Base-by-base conservation (phyloP, 352 stramenopile genomes). In the Globisporangium recalcitrans region DNA sequence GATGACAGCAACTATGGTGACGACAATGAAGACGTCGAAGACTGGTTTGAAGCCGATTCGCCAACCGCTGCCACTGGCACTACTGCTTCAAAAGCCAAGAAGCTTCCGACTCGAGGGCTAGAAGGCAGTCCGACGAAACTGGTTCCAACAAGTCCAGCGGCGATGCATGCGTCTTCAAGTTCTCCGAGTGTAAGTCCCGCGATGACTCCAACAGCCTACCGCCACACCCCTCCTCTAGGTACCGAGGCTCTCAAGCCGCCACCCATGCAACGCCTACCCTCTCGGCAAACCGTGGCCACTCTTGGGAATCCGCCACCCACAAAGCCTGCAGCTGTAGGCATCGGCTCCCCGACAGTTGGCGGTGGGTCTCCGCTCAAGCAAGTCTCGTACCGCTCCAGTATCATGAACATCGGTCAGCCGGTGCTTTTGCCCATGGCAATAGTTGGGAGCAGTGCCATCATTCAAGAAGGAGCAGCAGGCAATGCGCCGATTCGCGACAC, bases 401-500 rank as follows among this genome's bases (percentile, higher is more conserved):
- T 90, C 31, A 58, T 87, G 38, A 77, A 60, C 10, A 76, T 71
- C 42, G 61, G 63, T 1, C 24, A 63, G 10, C 72, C 76, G 6
- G 64, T 59, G 7, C 31, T 87, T n/a, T 47, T 85, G 10, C 77
- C 79, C 19, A 63, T 88, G 38, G 40, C 68, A 4, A 63, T 77
- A 60, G 26, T 53, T n/a, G n/a, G n/a, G n/a, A 11, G 49, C 54
- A 0, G 61, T 61, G 22, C 22, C 57, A 16, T 69, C 62, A 62
- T 57, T 31, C 32, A n/a, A n/a, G 70, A 67, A 61, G n/a, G 47
- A 26, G 34, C 62, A 1, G 38, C 42, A 16, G 46, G 4, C 6
- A 63, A 49, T 13, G 62, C 70, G 22, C 52, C 54, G 11, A 93
- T 93, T 59, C 84, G 81, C 10, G 84, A 93, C 55, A 91, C 81